These are phyloP conservation scores for Baorangia bicolor DNA, from an alignment of 768 basidiomycete species.

Conservation along the genomic window DNA sequence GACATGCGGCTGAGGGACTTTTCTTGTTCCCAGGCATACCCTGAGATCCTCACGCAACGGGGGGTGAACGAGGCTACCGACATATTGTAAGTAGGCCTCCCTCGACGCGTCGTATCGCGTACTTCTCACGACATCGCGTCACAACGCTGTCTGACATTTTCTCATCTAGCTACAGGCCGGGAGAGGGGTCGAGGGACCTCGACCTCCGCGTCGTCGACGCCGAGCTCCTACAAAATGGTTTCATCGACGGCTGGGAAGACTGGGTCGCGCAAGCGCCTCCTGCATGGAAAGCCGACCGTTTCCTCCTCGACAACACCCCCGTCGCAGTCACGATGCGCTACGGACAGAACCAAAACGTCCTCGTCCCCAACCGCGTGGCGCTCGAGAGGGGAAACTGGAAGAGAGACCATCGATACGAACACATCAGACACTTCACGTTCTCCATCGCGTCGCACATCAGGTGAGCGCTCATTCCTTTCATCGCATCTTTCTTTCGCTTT, in stretches of 20 bases:
- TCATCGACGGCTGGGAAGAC: background rate
- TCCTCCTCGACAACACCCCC: background rate
- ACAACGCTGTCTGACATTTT: too few species aligned
- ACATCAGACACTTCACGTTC: background rate
- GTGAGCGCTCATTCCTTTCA: background rate
- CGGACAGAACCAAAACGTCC: conserved; percentile 4
- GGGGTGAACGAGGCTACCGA: background rate
- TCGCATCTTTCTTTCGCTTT: too few species aligned
- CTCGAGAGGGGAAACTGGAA: background rate
- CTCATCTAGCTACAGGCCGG: too few species aligned
- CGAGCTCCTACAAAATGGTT: background rate
- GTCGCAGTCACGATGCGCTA: conserved; percentile 3
- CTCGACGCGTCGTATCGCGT: too few species aligned
- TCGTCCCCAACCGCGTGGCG: background rate
- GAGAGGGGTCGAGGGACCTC: background rate
- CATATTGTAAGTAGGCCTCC: background rate
- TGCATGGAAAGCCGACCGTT: background rate
- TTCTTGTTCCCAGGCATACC: background rate
- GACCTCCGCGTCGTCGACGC: background rate
- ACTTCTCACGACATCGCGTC: too few species aligned
- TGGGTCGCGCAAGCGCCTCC: background rate
- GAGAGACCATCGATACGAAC: background rate
- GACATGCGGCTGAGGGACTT: background rate
- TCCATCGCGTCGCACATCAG: background rate
- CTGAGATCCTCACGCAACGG: background rate